Evolutionary conservation across 805 yeast species (phyloP), one percentile per base, ranked within the genome.

Genomic region (Blastobotrys attinorum): DNA sequence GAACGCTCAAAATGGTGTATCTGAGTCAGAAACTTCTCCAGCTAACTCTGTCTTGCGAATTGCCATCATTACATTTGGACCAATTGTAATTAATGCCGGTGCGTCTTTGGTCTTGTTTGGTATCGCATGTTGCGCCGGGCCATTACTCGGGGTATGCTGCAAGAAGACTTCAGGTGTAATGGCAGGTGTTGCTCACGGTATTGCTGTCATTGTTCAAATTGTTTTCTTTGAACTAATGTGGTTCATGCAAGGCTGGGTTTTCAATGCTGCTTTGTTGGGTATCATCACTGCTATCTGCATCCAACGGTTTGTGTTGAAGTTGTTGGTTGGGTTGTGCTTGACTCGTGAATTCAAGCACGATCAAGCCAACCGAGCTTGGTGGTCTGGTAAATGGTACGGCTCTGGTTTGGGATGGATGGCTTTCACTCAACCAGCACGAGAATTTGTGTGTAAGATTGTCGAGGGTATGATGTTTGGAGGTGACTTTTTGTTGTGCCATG

Each of bases 321-420:
- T 82, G 57, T 72, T 92, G 73, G 85, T 95, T 8, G 70, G 82
- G 42, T 66, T 78, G 53, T 70, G 81, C 66, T 72, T 94, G 61
- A 86, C 97, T 42, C 81, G 98, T 73, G 99, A 92, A 71, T 88
- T 88, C 74, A 87, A 87, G 80, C 85, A 84, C 58, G 97, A 90
- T 68, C 86, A 81, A 61, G 73, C 97, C 31, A 92, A 92, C 71
- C 83, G 95, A 56, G 97, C 98, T 22, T 92, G 95, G 94, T 92
- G 99, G 99, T 85, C 96, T 46, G 99, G 99, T 75, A 89, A 88
- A 69, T 92, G 99, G 99, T 88, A 89, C 65, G 92, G 95, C 47
- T 73, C 85, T 48, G 92, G 95, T 60, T 69, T 90, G 66, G 98
- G 97, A 47, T 79, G 81, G 78, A 79, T 82, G 76, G 96, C 97